Percentiles rank a stretch among this genome's conserved stretches.
Conservation (phyloP, 345 rosid genomes). For the Dovyalis caffra region DNA sequence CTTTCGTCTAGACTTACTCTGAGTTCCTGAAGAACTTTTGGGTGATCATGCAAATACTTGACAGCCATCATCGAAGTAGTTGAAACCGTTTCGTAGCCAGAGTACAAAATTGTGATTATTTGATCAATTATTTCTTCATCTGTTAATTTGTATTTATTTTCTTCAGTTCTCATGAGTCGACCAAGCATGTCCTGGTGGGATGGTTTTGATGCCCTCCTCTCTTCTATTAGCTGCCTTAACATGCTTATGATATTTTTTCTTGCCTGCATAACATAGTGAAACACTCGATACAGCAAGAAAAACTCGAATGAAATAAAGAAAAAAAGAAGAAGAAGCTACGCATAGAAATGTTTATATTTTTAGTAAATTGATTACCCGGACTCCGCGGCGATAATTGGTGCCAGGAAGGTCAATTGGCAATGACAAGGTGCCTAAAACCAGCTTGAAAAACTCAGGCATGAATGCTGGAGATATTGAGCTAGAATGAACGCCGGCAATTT, state of each 20-base stretch:
- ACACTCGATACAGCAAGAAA: background rate
- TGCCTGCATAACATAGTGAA: conserved; percentile 33
- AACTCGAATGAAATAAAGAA: background rate
- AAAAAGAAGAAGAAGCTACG: too few relatives aligned
- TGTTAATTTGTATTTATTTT: conserved; percentile 36
- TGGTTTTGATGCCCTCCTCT: conserved; percentile 50
- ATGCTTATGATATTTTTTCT: conserved; percentile 50
- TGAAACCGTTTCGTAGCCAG: conserved; percentile 84
- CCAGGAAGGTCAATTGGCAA: conserved; percentile 78
- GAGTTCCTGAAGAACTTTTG: conserved; percentile 57
- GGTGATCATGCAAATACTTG: conserved; percentile 74
- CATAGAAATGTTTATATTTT: background rate
- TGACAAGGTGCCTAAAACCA: conserved; percentile 73
- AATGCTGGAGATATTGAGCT: conserved; percentile 35
- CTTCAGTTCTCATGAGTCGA: conserved; percentile 49
- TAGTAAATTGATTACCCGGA: conserved; percentile 44
- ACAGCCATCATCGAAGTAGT: conserved; percentile 80
- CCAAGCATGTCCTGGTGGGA: conserved; percentile 62
- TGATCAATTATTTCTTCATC: conserved; percentile 79
- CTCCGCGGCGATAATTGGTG: conserved; percentile 63
- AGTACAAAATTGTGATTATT: conserved; percentile 62
- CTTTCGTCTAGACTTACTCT: conserved; percentile 41
- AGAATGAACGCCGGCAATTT: conserved; percentile 48
- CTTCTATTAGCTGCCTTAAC: conserved; percentile 42
- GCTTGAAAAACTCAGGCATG: conserved; percentile 62